Percentiles rank a stretch among this genome's conserved stretches.
These are phyloP conservation scores for Yamadazyma buinensis DNA, from an alignment of 1,139 yeast species.

Conservation along the genomic window DNA sequence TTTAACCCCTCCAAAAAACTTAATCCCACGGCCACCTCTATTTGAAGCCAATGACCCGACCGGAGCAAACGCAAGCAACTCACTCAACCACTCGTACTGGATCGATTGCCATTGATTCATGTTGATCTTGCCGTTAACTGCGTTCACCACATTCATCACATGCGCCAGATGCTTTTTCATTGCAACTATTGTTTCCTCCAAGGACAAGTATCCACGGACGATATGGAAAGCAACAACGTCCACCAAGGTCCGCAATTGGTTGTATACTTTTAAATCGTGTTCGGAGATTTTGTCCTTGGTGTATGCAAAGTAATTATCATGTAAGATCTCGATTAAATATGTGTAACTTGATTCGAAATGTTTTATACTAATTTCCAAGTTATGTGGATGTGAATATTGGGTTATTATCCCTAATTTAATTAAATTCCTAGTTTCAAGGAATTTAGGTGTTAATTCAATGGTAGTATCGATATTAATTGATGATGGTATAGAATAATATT, in stretches of 20 bases:
- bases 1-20: slow-evolving; percentile 35
- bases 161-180: slow-evolving; percentile 65
- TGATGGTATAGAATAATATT: slow-evolving; percentile 36
- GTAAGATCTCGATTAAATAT: slow-evolving; percentile 24
- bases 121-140: slow-evolving; percentile 11
- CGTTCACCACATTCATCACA: slow-evolving; percentile 36
- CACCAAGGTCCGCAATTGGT: slow-evolving; percentile 42
- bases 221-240: slow-evolving; percentile 65
- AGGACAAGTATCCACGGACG: slow-evolving; percentile 57
- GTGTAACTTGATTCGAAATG: slow-evolving; percentile 34
- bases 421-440: slow-evolving; percentile 37
- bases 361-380: slow-evolving; percentile 29
- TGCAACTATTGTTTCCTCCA: slow-evolving; percentile 57
- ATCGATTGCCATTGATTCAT: slow-evolving; percentile 37
- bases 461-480: slow-evolving; percentile 23
- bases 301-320: slow-evolving; percentile 16
- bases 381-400: slow-evolving; percentile 33
- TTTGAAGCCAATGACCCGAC: neutral
- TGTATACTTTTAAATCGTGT: slow-evolving; percentile 28
- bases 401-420: slow-evolving; percentile 35
- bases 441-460: slow-evolving; percentile 33
- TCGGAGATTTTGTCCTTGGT: slow-evolving; percentile 15
- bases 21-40: slow-evolving; percentile 2
- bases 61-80: slow-evolving; percentile 31
- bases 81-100: slow-evolving; percentile 56